Percentiles rank a stretch among this genome's conserved stretches.
Conservation (phyloP, 2,329 filamentous ascomycete genomes). For the Aspergillus texensis region DNA sequence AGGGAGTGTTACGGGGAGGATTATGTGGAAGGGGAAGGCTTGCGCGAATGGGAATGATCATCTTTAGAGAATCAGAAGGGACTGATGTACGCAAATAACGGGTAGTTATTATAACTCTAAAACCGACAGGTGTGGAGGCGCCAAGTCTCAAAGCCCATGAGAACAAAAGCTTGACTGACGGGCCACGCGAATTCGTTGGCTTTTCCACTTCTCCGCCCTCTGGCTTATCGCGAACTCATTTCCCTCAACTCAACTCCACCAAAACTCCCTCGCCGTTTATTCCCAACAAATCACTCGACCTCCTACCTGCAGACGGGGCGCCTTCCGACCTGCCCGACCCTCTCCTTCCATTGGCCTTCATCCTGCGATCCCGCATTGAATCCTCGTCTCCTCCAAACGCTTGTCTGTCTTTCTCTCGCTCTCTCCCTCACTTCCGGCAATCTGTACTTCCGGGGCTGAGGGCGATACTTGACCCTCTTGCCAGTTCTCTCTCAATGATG, state of each 20-base stretch:
- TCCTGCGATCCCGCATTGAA: not conserved
- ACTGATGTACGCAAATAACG: not conserved
- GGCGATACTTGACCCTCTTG: not conserved
- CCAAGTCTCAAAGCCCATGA: conserved; percentile 28
- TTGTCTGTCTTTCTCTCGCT: conserved; percentile 57
- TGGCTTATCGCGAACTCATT: conserved; percentile 29
- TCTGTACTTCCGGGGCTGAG: conserved; percentile 6
- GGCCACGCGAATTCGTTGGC: conserved; percentile 27
- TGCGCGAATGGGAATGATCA: conserved; percentile 42
- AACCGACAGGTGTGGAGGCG: conserved; percentile 18
- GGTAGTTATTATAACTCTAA: conserved; percentile 5
- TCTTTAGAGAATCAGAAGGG: no score
- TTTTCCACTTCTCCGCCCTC: conserved; percentile 24
- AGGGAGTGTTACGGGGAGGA: conserved; percentile 56
- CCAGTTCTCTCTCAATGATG: conserved; percentile 19
- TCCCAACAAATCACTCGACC: not conserved
- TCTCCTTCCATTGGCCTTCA: not conserved
- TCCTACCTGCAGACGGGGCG: not conserved
- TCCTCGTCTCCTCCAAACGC: conserved; percentile 4
- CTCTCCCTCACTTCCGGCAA: conserved; percentile 68
- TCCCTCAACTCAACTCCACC: not conserved
- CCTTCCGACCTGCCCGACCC: not conserved
- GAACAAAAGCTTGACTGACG: conserved; percentile 35
- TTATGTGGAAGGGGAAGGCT: conserved; percentile 56
- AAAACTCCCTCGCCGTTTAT: not conserved